These are phyloP conservation scores for Quercus bicolor DNA, from an alignment of 306 rosid genomes.

Conservation along the genomic window DNA sequence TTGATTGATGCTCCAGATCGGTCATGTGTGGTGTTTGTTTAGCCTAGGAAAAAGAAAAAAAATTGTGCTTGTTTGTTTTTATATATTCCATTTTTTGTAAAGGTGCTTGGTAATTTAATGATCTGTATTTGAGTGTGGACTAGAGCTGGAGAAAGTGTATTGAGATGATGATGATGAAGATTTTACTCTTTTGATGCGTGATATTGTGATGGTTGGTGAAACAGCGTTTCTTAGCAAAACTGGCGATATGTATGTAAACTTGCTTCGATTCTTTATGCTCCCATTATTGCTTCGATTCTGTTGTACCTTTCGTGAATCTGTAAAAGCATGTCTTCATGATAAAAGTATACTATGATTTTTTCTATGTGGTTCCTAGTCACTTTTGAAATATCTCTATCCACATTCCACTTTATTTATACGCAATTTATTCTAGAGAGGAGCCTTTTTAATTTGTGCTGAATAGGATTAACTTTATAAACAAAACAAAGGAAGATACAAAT, in stretches of 20 bases:
- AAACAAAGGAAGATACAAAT: no score
- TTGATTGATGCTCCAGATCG: constrained; percentile 18
- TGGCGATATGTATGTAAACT: not conserved
- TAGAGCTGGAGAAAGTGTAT: not conserved
- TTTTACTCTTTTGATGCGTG: not conserved
- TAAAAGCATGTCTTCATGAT: no score
- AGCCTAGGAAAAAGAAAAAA: constrained; percentile 1
- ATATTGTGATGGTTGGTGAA: not conserved
- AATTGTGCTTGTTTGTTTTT: constrained; percentile 22
- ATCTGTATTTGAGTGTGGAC: not conserved
- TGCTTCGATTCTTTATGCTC: not conserved
- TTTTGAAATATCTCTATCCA: no score
- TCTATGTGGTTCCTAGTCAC: no score
- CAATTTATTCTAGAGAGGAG: no score
- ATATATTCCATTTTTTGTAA: not conserved
- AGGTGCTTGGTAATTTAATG: not conserved
- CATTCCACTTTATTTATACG: no score
- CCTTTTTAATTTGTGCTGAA: no score
- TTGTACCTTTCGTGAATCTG: no score
- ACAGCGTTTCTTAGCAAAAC: not conserved
- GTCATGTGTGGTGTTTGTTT: constrained; percentile 17
- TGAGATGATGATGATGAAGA: not conserved
- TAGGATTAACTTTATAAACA: no score
- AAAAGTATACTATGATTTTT: no score
- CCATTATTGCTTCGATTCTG: no score